Evolutionary conservation across 2,329 filamentous ascomycete genomes (phyloP), one percentile per base, ranked within the genome.

Genomic region (Fonsecaea pugnacius): DNA sequence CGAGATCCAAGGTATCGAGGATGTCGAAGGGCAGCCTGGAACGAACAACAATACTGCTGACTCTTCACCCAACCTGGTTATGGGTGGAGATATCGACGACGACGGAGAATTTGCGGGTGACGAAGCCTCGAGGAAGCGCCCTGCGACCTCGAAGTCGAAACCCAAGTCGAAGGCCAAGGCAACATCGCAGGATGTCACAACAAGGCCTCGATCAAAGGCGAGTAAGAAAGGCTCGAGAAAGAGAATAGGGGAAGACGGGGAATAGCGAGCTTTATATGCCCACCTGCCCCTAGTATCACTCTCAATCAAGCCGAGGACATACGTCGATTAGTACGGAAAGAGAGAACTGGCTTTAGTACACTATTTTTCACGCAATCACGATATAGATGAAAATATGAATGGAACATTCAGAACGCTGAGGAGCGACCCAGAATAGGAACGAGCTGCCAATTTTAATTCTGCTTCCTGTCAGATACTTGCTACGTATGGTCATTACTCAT

Each of bases 21-120:
- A 60, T 57, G 46, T 50, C 50, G 58, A 64, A 52, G 60, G 69
- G 65, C 43, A 24, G 21, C 43, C 43, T 27, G 21, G 18, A 8
- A 24, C 43, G 18, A 24, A 12, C 9, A 5, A 24, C 18, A 24
- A 48, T 24, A 8, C 43, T 12, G 8, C 43, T 12, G 16, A 12
- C 21, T 27, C 43, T 9, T 24, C 6, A 3, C 43, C 43, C 18
- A 24, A 12, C 24, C 21, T 12, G 21, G 24, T 21, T 48, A 10
- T 18, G 16, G 21, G 0, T 2, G 43, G 21, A 4, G 9, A 14
- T 3, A 21, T 14, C 21, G 52, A 58, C 27, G 52, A 59, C 18
- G 54, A 68, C 10, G 78, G 79, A 54, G 77, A 78, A 53, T 78
- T 78, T 53, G 58, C 48, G 1, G 63, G 50, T 16, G 58, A 65